Conservation (phyloP, 1,284 basidiomycete genomes). For the Tetrapyrgos nigripes region DNA sequence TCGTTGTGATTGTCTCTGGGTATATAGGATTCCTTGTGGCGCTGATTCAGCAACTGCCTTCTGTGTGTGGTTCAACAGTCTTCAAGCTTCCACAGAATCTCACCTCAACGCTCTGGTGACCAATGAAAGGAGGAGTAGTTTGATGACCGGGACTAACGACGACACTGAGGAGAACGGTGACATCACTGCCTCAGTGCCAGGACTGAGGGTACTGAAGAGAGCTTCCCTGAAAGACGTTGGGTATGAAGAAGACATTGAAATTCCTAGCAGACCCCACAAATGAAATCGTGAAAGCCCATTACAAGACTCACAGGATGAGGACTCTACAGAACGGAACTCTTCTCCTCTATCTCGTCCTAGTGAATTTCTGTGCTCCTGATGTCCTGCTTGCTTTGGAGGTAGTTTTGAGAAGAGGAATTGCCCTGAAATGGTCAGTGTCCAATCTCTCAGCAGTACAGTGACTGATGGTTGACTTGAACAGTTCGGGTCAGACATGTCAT, state of each 20-base stretch:
- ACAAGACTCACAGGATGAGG: too few relatives aligned
- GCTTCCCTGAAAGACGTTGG: neutral
- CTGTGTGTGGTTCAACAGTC: too few relatives aligned
- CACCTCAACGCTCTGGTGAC: neutral
- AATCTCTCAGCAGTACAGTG: neutral
- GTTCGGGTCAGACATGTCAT: neutral
- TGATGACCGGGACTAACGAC: too few relatives aligned
- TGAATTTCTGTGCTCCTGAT: constrained; percentile 20
- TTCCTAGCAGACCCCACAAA: neutral
- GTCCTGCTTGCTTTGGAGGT: constrained; percentile 24
- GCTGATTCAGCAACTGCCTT: neutral
- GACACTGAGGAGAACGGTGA: too few relatives aligned
- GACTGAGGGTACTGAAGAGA: too few relatives aligned
- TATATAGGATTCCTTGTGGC: neutral
- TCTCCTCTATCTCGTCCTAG: constrained; percentile 12
- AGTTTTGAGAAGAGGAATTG: neutral
- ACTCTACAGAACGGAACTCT: too few relatives aligned
- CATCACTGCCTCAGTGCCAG: too few relatives aligned
- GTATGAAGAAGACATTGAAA: too few relatives aligned
- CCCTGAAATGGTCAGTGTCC: neutral
- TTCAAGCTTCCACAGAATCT: too few relatives aligned
- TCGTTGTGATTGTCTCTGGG: too few relatives aligned
- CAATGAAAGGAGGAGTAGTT: too few relatives aligned
- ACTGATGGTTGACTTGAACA: neutral
- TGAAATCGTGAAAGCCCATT: too few relatives aligned